phyloP scores from a whole-genome alignment of 805 yeast genomes.

The Torulaspora indica region DNA sequence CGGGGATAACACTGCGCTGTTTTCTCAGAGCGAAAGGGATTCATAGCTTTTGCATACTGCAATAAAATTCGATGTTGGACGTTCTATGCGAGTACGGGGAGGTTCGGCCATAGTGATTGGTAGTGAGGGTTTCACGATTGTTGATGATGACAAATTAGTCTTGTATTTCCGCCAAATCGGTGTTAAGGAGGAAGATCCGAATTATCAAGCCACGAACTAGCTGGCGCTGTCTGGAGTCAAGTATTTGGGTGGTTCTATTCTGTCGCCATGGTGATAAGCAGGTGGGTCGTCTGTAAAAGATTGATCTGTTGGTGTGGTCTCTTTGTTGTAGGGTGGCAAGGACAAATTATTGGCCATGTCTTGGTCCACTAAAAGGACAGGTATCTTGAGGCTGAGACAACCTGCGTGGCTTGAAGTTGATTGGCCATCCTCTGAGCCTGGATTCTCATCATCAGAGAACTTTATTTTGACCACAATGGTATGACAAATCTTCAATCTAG shows the following conservation, averaged over 20 bases:
- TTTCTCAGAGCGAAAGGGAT: background rate
- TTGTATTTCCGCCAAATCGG: no score
- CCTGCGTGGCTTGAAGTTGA: background rate
- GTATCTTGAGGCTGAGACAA: slow-evolving; percentile 12
- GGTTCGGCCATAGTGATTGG: no score
- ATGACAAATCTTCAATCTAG: slow-evolving; percentile 20
- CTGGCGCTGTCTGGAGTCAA: background rate
- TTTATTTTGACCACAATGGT: slow-evolving; percentile 10
- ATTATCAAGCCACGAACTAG: no score
- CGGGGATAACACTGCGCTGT: background rate
- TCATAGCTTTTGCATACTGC: background rate
- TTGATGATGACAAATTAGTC: no score
- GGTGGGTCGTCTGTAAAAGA: slow-evolving; percentile 6
- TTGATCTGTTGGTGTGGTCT: background rate
- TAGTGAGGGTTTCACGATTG: no score
- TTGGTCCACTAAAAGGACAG: slow-evolving; percentile 16
- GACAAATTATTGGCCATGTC: slow-evolving; percentile 15
- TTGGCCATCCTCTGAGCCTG: background rate
- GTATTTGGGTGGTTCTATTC: slow-evolving; percentile 4
- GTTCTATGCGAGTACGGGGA: background rate
- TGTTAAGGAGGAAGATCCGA: no score
- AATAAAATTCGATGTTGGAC: background rate
- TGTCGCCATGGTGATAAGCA: slow-evolving; percentile 4
- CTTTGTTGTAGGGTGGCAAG: slow-evolving; percentile 11
- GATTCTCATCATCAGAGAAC: background rate